These are phyloP conservation scores for Nothophoma quercina DNA, from an alignment of 2,329 filamentous ascomycete species.

Conservation along the genomic window DNA sequence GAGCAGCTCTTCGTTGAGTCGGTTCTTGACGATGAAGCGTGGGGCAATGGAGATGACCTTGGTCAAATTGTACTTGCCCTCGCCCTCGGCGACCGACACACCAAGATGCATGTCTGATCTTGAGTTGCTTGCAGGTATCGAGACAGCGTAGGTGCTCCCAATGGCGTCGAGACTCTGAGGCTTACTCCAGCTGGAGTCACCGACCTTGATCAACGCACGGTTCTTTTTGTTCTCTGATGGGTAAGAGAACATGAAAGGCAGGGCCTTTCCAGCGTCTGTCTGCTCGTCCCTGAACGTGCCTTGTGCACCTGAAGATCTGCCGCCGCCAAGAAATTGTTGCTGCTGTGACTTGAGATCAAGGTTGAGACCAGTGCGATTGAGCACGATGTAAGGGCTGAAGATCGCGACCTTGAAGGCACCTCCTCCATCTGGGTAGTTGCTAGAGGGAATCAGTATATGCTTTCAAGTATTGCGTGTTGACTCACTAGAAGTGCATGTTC, in stretches of 20 bases:
- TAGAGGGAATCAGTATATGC: conserved; percentile 25
- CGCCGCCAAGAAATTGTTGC: conserved; percentile 14
- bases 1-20: conserved; percentile 84
- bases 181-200: conserved; percentile 94
- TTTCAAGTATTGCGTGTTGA: conserved; percentile 18
- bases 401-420: conserved; percentile 96
- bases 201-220: conserved; percentile 84
- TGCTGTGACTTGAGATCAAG: conserved; percentile 89
- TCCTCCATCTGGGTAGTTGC: conserved; percentile 84
- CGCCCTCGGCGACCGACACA: conserved; percentile 85
- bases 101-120: conserved; percentile 88
- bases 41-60: conserved; percentile 94
- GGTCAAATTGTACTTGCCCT: conserved; percentile 97
- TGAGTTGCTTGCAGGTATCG: conserved; percentile 75
- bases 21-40: conserved; percentile 93
- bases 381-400: conserved; percentile 90
- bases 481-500: conserved; percentile 85
- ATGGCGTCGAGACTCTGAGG: conserved; percentile 98
- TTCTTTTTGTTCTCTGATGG: conserved; percentile 89
- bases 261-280: conserved; percentile 72
- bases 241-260: conserved; percentile 97
- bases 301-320: conserved; percentile 79
- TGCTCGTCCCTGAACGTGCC: conserved; percentile 65
- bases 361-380: conserved; percentile 94
- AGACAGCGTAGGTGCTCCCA: conserved; percentile 87